phyloP scores from a whole-genome alignment of 2,329 filamentous ascomycete species.

The Chaetomium olivaceum region DNA sequence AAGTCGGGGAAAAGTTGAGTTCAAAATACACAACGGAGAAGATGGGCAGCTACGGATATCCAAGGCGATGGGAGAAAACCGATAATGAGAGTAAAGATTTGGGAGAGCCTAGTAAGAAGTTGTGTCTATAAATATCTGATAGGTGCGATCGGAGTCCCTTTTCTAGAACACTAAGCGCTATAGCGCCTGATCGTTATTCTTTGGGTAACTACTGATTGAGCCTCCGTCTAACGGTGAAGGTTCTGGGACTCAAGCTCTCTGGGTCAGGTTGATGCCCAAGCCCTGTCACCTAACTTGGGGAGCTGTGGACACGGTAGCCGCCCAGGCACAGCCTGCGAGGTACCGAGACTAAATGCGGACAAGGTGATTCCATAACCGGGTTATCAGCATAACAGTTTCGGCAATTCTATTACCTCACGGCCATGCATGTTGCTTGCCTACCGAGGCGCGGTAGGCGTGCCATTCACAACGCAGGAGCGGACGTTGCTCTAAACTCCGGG shows the following conservation, averaged over 20 bases:
- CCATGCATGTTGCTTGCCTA: not conserved
- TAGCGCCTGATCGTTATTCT: not conserved
- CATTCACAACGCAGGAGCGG: not conserved
- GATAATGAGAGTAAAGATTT: not conserved
- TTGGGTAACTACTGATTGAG: too few species aligned
- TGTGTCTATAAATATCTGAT: not conserved
- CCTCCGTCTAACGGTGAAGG: too few species aligned
- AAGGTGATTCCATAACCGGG: not conserved
- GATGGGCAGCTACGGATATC: not conserved
- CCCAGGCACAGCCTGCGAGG: not conserved
- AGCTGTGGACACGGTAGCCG: not conserved
- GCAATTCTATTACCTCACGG: not conserved
- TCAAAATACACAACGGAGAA: not conserved
- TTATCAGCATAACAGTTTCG: not conserved
- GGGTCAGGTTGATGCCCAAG: not conserved
- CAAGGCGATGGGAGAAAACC: not conserved
- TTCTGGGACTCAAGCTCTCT: not conserved
- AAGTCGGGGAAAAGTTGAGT: not conserved
- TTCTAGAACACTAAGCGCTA: not conserved
- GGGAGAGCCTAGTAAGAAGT: not conserved
- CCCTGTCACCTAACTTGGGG: too few species aligned
- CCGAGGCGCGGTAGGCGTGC: not conserved
- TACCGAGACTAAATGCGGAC: not conserved
- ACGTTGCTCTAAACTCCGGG: not conserved
- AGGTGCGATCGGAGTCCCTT: too few species aligned